These are phyloP conservation scores for Lotmaria passim DNA, from an alignment of 208 protist genomes.

Conservation along the genomic window DNA sequence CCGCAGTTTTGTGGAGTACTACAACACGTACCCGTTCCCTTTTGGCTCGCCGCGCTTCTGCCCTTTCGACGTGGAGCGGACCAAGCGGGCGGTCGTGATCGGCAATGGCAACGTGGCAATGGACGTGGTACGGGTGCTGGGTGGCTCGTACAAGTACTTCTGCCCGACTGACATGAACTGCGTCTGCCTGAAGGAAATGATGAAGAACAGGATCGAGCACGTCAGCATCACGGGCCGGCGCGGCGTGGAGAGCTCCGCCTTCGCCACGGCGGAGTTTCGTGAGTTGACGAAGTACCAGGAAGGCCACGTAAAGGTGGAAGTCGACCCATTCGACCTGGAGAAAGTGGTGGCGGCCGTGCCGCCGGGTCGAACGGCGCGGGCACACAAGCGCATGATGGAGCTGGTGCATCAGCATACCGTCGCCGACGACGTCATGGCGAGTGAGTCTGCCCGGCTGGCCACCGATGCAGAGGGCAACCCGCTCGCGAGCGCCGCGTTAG, in stretches of 20 bases:
- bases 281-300: constrained; percentile 87
- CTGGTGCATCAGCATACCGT: constrained; percentile 57
- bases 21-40: constrained; percentile 95
- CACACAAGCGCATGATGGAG: constrained; percentile 85
- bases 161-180: constrained; percentile 91
- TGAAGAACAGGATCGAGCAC: constrained; percentile 64
- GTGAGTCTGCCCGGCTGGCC: constrained; percentile 23
- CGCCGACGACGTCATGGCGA: constrained; percentile 16
- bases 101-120: constrained; percentile 97
- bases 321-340: constrained; percentile 73
- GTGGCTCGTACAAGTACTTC: constrained; percentile 75
- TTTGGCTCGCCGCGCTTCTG: constrained; percentile 77
- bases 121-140: constrained; percentile 93
- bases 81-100: constrained; percentile 67
- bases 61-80: constrained; percentile 67
- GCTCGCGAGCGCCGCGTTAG: constrained; percentile 20
- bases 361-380: constrained; percentile 48
- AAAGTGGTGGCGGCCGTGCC: constrained; percentile 35
- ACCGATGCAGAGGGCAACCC: constrained; percentile 32
- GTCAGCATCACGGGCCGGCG: constrained; percentile 90
- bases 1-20: constrained; percentile 94
- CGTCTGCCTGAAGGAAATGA: constrained; percentile 81
- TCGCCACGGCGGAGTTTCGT: constrained; percentile 96
- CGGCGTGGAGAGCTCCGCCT: constrained; percentile 91
- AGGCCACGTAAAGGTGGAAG: constrained; percentile 61